phyloP scores from a whole-genome alignment of 1,284 basidiomycete genomes.

The Albatrellus sp. region DNA sequence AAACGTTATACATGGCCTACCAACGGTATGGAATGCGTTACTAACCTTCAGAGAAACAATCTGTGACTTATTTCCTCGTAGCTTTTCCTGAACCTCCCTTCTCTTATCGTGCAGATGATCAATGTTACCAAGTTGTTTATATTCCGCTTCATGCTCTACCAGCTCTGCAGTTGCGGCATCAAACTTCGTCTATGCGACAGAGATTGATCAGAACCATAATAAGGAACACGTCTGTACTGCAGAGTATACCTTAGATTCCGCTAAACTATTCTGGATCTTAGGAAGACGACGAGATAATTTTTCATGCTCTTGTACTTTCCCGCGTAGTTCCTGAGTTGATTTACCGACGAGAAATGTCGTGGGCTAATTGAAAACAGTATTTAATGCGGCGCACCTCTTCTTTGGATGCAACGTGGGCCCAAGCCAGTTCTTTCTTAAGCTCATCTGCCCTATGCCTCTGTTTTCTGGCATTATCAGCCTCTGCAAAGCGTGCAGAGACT shows the following conservation, averaged over 20 bases:
- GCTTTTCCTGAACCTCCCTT: conserved; percentile 28
- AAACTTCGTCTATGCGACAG: conserved; percentile 22
- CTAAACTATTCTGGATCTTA: conserved; percentile 35
- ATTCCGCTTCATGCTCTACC: conserved; percentile 31
- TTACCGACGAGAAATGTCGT: background rate
- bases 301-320: conserved; percentile 37
- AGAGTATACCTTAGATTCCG: conserved; percentile 33
- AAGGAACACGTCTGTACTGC: background rate
- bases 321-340: conserved; percentile 32
- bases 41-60: conserved; percentile 34
- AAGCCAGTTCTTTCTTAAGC: conserved; percentile 76
- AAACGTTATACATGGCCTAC: background rate
- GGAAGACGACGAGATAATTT: conserved; percentile 33
- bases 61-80: conserved; percentile 32
- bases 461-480: conserved; percentile 62
- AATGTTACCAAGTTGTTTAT: conserved; percentile 36
- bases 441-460: conserved; percentile 57
- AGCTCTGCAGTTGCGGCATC: conserved; percentile 34
- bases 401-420: conserved; percentile 78
- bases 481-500: conserved; percentile 51
- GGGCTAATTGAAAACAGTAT: background rate
- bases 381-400: conserved; percentile 32
- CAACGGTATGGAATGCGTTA: background rate
- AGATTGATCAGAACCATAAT: background rate
- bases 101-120: conserved; percentile 36